phyloP scores from a whole-genome alignment of 1,284 basidiomycete genomes.

The Moesziomyces parantarcticus region DNA sequence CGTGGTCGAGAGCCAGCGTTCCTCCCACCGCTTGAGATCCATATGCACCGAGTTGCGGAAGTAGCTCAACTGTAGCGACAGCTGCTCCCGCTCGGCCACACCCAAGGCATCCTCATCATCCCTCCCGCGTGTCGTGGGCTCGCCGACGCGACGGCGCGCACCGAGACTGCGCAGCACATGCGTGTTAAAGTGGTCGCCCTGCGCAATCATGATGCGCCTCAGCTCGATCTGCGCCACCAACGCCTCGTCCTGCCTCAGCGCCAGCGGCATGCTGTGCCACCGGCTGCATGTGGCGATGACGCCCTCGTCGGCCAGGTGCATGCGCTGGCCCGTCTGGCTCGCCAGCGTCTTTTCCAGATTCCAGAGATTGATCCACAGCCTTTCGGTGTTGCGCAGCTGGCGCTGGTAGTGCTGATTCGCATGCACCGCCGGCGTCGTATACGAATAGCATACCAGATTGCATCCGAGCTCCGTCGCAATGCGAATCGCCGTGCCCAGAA shows the following conservation, averaged over 20 bases:
- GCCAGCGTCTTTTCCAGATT: constrained; percentile 49
- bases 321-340: constrained; percentile 45
- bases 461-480: constrained; percentile 50
- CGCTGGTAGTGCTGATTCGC: constrained; percentile 37
- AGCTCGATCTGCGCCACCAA: constrained; percentile 47
- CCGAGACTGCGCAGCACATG: constrained; percentile 31
- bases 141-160: background rate
- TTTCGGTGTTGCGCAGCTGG: constrained; percentile 47
- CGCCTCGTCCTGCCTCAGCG: constrained; percentile 46
- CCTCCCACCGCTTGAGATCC: constrained; percentile 51
- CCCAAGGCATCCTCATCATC: background rate
- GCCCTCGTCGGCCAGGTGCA: constrained; percentile 47
- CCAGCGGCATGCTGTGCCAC: constrained; percentile 38
- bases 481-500: constrained; percentile 38
- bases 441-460: constrained; percentile 43
- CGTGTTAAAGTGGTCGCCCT: constrained; percentile 36
- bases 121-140: background rate
- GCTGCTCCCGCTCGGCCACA: constrained; percentile 25
- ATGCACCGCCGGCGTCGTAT: constrained; percentile 4
- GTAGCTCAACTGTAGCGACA: constrained; percentile 32
- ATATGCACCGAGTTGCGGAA: constrained; percentile 36
- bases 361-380: constrained; percentile 52
- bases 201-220: constrained; percentile 33
- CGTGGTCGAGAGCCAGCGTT: constrained; percentile 33
- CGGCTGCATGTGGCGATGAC: constrained; percentile 38